Conservation (phyloP, 805 yeast species). For the Kuraishia hungarica region DNA sequence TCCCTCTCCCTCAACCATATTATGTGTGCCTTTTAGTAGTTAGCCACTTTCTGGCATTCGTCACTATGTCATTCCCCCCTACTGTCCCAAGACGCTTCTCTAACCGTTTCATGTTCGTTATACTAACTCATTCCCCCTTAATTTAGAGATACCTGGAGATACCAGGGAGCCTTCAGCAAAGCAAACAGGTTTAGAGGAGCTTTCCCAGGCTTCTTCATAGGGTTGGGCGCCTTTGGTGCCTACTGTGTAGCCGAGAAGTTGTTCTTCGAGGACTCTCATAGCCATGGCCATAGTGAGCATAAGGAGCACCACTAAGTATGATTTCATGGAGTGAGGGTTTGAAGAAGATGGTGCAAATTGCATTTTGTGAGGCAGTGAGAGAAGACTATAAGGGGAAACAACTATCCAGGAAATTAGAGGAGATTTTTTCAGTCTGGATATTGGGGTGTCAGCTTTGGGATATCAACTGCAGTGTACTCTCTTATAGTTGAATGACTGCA, state of each 20-base stretch:
- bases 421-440: no score
- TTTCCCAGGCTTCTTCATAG: constrained; percentile 77
- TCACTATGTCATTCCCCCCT: no score
- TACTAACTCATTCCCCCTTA: neutral
- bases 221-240: constrained; percentile 63
- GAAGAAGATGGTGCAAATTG: neutral
- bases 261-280: constrained; percentile 27
- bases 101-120: no score
- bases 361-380: no score
- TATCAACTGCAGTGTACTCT: neutral
- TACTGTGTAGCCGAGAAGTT: constrained; percentile 57
- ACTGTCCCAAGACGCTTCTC: no score
- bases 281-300: constrained; percentile 10
- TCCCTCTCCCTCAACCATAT: no score
- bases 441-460: no score
- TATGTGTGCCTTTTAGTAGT: no score
- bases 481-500: neutral
- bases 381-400: no score
- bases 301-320: constrained; percentile 18
- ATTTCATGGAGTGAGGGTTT: neutral
- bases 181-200: constrained; percentile 59
- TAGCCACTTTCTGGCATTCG: no score
- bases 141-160: constrained; percentile 83
- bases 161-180: constrained; percentile 72
- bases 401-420: no score